A percentile compares a stretch with the other conserved stretches of the same genome.
phyloP scores from a whole-genome alignment of 371 early-diverging fungal species.

The Blastocladiella emersonii region DNA sequence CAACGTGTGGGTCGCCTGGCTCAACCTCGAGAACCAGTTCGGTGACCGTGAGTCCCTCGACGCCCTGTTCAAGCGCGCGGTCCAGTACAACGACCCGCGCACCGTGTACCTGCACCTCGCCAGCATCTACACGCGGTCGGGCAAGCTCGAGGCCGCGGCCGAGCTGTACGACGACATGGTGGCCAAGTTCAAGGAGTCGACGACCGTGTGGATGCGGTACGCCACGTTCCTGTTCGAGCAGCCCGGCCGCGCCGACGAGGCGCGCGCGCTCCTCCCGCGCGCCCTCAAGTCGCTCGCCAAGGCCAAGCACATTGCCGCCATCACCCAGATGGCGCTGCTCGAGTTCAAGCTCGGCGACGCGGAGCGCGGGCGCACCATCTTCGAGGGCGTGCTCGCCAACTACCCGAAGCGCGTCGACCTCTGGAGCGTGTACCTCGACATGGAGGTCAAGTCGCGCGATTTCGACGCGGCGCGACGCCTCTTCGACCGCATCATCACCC shows the following conservation, averaged over 20 bases:
- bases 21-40: constrained; percentile 88
- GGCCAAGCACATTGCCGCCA: constrained; percentile 50
- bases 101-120: constrained; percentile 71
- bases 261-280: constrained; percentile 63
- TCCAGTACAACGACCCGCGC: constrained; percentile 69
- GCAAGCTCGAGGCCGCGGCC: constrained; percentile 60
- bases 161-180: constrained; percentile 54
- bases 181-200: constrained; percentile 70
- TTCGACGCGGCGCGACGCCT: constrained; percentile 55
- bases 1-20: constrained; percentile 87
- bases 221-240: constrained; percentile 63
- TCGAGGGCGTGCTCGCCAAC: constrained; percentile 81
- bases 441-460: constrained; percentile 72
- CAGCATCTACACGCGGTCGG: constrained; percentile 71
- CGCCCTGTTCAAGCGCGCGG: constrained; percentile 67
- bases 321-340: constrained; percentile 81
- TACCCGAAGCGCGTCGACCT: constrained; percentile 88
- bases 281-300: constrained; percentile 50
- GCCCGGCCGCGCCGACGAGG: constrained; percentile 47
- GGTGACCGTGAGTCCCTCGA: constrained; percentile 65
- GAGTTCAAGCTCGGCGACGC: constrained; percentile 87
- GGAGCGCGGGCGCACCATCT: constrained; percentile 88
- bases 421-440: constrained; percentile 89
- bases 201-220: constrained; percentile 78
- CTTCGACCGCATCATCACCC: constrained; percentile 70